Base-by-base conservation (phyloP, 2,329 filamentous ascomycete species). In the Volutella citrinella region DNA sequence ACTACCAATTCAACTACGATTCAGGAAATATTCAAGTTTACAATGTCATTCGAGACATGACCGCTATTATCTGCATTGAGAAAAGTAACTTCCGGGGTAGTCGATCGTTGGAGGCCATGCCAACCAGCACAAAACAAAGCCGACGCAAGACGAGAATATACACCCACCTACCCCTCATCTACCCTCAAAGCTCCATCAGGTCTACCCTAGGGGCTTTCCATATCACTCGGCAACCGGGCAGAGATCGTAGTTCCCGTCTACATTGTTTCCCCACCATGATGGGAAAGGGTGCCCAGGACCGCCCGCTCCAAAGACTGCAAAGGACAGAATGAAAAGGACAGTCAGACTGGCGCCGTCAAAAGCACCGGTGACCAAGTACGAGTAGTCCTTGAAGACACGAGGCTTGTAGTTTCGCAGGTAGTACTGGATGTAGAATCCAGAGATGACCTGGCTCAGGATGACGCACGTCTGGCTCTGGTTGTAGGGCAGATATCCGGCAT, bases 391-490 rank as follows among this genome's bases (percentile, higher is more conserved):
- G 60, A 75, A 77, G 30, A 75, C 59, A 6, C 64, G 59, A 4
- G 72, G 74, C 7, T 54, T 54, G 55, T 73, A 69, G 60, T 74
- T 74, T 36, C 72, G 66, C 13, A 76, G 64, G 34, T 69, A 76
- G 43, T 61, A 71, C 52, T 76, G 73, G 8, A 63, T 56, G 43
- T 64, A 74, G 51, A 76, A 68, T 2, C 70, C 72, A 4, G 59
- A 41, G 16, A 63, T 18, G n/a, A 66, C 5, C 49, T 65, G 63
- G 48, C 65, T 73, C 36, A 72, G 53, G 30, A 78, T 53, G 18
- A 77, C 69, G 39, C 74, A 77, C 3, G 75, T 78, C 50, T 78
- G 74, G 1, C 66, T 70, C 26, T 61, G 55, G 51, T 76, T 74
- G 56, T 74, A 76, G 0, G 74, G 72, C 33, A 78, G 70, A 34